Percentiles rank a stretch among this genome's conserved stretches.
These are phyloP conservation scores for Fusarium nodosum DNA, from an alignment of 2,329 filamentous ascomycete species.

Conservation along the genomic window DNA sequence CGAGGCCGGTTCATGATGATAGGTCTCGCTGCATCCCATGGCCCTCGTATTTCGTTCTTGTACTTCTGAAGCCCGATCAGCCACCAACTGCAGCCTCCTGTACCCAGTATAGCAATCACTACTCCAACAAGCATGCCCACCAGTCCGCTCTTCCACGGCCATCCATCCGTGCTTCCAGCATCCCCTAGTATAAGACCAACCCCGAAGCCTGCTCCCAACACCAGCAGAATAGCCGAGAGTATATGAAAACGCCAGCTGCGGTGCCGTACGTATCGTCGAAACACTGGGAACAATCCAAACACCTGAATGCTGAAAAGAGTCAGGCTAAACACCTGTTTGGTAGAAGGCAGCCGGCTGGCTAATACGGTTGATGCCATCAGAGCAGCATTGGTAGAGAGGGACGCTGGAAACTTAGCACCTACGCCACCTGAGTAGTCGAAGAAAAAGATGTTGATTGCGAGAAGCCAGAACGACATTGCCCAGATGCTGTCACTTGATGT, in stretches of 20 bases:
- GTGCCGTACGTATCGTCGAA: conserved; percentile 87
- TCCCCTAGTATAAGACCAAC: conserved; percentile 74
- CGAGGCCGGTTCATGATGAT: conserved; percentile 78
- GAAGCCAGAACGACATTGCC: conserved; percentile 93
- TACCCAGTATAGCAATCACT: conserved; percentile 80
- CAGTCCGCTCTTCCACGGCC: conserved; percentile 69
- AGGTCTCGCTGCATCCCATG: conserved; percentile 95
- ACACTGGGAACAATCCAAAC: conserved; percentile 97
- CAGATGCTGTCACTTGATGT: conserved; percentile 96
- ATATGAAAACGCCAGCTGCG: conserved; percentile 87
- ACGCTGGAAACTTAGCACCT: conserved; percentile 75
- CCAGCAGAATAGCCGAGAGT: conserved; percentile 78
- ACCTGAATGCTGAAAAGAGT: conserved; percentile 98
- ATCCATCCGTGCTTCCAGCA: conserved; percentile 55
- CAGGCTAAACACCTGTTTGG: conserved; percentile 93
- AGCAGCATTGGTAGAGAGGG: conserved; percentile 92
- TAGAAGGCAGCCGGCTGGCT: conserved; percentile 88
- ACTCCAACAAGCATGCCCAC: conserved; percentile 82
- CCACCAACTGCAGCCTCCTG: conserved; percentile 98
- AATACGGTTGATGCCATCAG: conserved; percentile 97
- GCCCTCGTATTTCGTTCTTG: conserved; percentile 98
- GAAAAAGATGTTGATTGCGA: conserved; percentile 96
- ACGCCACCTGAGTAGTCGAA: conserved; percentile 91
- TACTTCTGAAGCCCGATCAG: conserved; percentile 97
- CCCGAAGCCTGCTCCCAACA: conserved; percentile 83